Evolutionary conservation across 495 filamentous ascomycete species (phyloP), one percentile per base, ranked within the genome.

Genomic region (Collariella sp.): DNA sequence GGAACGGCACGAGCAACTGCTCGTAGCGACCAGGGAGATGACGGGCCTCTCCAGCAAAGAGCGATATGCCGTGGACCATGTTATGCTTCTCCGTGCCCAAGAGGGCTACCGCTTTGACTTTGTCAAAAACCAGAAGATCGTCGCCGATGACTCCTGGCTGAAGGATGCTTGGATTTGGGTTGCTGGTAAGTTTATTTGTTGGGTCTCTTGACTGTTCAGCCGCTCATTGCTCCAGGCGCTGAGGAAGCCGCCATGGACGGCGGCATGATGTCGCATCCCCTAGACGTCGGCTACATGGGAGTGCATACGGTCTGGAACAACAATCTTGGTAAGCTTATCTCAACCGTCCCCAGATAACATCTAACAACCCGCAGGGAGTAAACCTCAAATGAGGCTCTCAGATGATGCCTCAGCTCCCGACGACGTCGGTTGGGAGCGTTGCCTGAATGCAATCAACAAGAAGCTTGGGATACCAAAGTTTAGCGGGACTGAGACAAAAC

Each of bases 261-360:
- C 35, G 81, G 83, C 4, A 91, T 96, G 88, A 76, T 87, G 41
- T 71, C 79, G n/a, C 76, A 82, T 38, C 74, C 78, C 1, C 67
- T 95, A 6, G 93, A 96, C 60, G 66, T 96, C 38, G 89, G 84
- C 61, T 98, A 89, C 65, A 67, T 96, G 63, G 93, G 93, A 3
- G 83, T 97, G 39, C 74, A 79, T 50, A 79, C 78, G 35, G 79
- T 96, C 15, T 96, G 91, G 91, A 83, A 72, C 29, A 85, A 87
- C 60, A 76, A 87, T 34, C 65, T 89, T 46, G 83, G 87, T 84
- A 64, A 43, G 75, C 56, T 11, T 13, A 6, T 47, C 3, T 11
- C 11, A 23, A n/a, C 23, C 22, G 38, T 62, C 60, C 66, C 52
- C 15, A n/a, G 12, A 12, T 2, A 18, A 12, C 33, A 34, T 18